Percentiles rank a stretch among this genome's conserved stretches.
These are phyloP conservation scores for Fraxinus baroniana DNA, from an alignment of 305 asterid genomes.

Conservation along the genomic window DNA sequence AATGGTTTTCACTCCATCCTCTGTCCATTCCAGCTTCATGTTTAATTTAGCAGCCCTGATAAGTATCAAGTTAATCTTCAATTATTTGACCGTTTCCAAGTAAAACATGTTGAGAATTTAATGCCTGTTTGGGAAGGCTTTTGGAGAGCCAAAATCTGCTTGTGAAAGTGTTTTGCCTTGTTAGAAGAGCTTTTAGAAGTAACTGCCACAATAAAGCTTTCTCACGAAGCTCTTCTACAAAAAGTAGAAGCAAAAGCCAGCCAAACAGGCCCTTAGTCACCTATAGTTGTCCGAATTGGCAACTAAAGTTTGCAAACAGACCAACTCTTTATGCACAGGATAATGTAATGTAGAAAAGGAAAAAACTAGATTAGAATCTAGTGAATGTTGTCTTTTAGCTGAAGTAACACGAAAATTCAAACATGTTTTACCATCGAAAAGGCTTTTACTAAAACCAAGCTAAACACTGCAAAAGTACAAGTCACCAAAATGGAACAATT, in stretches of 20 bases:
- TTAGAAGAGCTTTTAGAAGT: background rate
- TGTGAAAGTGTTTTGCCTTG: background rate
- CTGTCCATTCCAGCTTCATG: constrained; percentile 84
- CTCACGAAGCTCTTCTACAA: background rate
- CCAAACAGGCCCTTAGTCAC: background rate
- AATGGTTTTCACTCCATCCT: constrained; percentile 58
- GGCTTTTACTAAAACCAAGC: background rate
- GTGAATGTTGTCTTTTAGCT: background rate
- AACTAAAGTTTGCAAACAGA: background rate
- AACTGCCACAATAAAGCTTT: background rate
- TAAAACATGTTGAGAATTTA: background rate
- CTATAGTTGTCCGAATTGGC: background rate
- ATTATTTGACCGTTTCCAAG: background rate
- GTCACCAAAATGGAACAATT: background rate
- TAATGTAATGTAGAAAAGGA: background rate
- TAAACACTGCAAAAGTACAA: background rate
- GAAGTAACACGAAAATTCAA: background rate
- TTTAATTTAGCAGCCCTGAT: constrained; percentile 75
- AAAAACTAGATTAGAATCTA: background rate
- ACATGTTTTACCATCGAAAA: background rate
- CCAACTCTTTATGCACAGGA: background rate
- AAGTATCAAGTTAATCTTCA: constrained; percentile 13
- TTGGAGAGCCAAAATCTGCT: background rate
- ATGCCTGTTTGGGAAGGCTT: background rate
- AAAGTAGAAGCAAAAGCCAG: background rate